Conservation (phyloP, 306 rosid genomes). For the Acacia melanoxylon region DNA sequence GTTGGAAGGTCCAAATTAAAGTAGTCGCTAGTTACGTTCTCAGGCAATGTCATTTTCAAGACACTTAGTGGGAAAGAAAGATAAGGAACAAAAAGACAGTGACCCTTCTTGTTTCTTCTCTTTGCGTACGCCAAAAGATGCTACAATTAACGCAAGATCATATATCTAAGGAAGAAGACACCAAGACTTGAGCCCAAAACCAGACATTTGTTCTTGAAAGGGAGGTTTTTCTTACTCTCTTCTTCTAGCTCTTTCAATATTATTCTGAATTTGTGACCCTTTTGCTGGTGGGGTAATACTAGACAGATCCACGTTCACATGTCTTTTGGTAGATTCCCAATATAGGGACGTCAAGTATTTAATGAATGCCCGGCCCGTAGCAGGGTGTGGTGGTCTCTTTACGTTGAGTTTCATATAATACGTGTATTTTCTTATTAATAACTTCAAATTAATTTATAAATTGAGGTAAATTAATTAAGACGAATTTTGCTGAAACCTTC, state of each 20-base stretch:
- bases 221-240: slow-evolving; percentile 31
- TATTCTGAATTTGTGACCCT: slow-evolving; percentile 40
- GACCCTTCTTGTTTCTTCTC: slow-evolving; percentile 44
- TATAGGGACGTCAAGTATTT: slow-evolving; percentile 15
- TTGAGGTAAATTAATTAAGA: background rate
- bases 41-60: slow-evolving; percentile 51
- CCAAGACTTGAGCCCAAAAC: slow-evolving; percentile 19
- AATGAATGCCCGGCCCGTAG: slow-evolving; percentile 26
- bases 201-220: slow-evolving; percentile 34
- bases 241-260: background rate
- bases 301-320: slow-evolving; percentile 39
- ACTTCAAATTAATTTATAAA: background rate
- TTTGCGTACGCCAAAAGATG: slow-evolving; percentile 31
- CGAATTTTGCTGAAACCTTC: background rate
- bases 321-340: slow-evolving; percentile 28
- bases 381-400: background rate
- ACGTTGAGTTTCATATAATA: background rate
- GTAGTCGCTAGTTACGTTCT: slow-evolving; percentile 44
- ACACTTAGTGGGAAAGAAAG: slow-evolving; percentile 51
- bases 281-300: slow-evolving; percentile 32
- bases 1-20: slow-evolving; percentile 42
- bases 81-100: slow-evolving; percentile 53
- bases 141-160: slow-evolving; percentile 23
- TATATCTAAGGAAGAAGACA: slow-evolving; percentile 15
- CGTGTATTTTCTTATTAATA: background rate